A percentile compares a stretch with the other conserved stretches of the same genome.
These are phyloP conservation scores for Tuber magnatum DNA, from an alignment of 495 filamentous ascomycete species.

Conservation along the genomic window DNA sequence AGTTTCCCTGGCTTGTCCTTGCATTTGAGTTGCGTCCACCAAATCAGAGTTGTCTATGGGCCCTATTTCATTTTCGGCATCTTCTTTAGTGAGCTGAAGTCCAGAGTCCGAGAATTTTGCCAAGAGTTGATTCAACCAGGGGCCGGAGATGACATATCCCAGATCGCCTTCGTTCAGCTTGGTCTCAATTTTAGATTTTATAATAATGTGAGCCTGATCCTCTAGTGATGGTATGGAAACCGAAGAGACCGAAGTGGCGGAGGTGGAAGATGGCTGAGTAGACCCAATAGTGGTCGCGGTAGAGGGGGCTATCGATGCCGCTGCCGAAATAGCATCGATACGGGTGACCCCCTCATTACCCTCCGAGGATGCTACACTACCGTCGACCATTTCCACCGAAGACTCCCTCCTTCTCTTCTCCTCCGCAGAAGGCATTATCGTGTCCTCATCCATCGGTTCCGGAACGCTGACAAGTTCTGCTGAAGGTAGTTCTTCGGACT, in stretches of 20 bases:
- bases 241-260: conserved; percentile 24
- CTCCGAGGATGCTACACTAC: conserved; percentile 14
- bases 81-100: conserved; percentile 53
- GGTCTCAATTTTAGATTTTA: conserved; percentile 48
- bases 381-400: conserved; percentile 42
- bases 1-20: conserved; percentile 19
- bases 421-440: conserved; percentile 19
- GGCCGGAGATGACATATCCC: conserved; percentile 68
- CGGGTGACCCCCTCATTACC: neutral
- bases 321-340: conserved; percentile 14
- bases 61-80: conserved; percentile 61
- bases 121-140: conserved; percentile 71
- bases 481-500: conserved; percentile 34
- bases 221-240: conserved; percentile 55
- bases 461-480: conserved; percentile 16
- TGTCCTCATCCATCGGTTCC: conserved; percentile 39
- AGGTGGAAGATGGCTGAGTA: conserved; percentile 24
- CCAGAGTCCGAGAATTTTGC: conserved; percentile 49
- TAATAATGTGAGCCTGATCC: conserved; percentile 67
- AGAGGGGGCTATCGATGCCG: conserved; percentile 20
- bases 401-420: conserved; percentile 26
- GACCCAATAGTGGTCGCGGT: conserved; percentile 19
- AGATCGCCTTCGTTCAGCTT: conserved; percentile 60
- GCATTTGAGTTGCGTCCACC: conserved; percentile 37
- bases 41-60: conserved; percentile 83